Evolutionary conservation across 768 basidiomycete species (phyloP).

Genomic region (Mycena latifolia): DNA sequence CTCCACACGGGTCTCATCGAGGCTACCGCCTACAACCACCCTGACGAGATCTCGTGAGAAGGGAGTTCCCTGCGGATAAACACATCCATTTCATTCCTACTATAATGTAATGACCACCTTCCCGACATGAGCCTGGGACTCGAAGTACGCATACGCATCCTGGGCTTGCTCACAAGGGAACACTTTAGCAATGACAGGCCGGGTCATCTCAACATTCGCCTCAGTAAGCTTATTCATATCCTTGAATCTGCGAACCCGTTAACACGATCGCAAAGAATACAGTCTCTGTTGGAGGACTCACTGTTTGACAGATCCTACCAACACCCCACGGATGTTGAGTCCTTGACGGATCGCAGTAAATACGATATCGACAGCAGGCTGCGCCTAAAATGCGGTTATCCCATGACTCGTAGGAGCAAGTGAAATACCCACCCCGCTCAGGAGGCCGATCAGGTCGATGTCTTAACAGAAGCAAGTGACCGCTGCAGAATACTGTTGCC

Average conservation of each 20-base stretch:
- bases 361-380: neutral
- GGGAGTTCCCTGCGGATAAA: too few species aligned
- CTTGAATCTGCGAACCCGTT: slow-evolving; percentile 52
- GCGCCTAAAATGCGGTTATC: too few species aligned
- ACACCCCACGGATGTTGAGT: neutral
- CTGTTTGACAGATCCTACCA: neutral
- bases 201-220: slow-evolving; percentile 47
- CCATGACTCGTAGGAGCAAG: too few species aligned
- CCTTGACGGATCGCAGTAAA: neutral
- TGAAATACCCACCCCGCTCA: too few species aligned
- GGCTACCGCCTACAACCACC: too few species aligned
- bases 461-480: too few species aligned
- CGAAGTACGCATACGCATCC: slow-evolving; percentile 60
- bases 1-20: too few species aligned
- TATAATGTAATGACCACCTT: slow-evolving; percentile 48
- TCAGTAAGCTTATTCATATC: slow-evolving; percentile 56
- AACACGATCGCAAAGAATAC: neutral
- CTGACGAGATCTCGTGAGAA: too few species aligned
- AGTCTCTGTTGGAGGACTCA: too few species aligned
- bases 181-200: slow-evolving; percentile 63
- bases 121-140: slow-evolving; percentile 62
- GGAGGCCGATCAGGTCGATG: too few species aligned
- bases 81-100: too few species aligned
- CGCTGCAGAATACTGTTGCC: too few species aligned
- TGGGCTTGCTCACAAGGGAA: slow-evolving; percentile 59